Base-by-base conservation (phyloP, 345 rosid species). In the Microthlaspi erraticum region DNA sequence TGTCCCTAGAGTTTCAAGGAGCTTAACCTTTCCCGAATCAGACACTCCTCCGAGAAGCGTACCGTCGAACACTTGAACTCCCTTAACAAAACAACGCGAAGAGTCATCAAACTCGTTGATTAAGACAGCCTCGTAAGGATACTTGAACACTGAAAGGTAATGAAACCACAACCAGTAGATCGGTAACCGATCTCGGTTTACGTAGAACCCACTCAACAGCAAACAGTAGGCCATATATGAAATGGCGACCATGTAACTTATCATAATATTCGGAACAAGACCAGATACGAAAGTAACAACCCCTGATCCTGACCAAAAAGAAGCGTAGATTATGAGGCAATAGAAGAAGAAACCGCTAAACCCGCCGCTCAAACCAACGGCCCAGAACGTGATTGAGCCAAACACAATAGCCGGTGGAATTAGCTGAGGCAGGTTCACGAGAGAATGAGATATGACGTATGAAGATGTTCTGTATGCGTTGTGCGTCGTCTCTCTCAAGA, bases 251-350 rank as follows among this genome's bases (percentile, higher is more conserved):
- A 76, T 79, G 81, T 73, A 82, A 18, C 85, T 82, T 23, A 70
- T 1, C 19, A 79, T 77, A 33, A 81, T 44, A 43, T 83, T 69
- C 0, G 87, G 80, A 7, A 83, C 58, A 6, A 79, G 36, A 4
- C 82, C 89, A 3, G 84, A 58, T 7, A 77, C 36, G 71, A 85
- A 83, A 4, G 81, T 71, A 7, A 83, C 79, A 8, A 67, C 57
- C 2, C 96, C 89, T 42, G 84, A 84, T 17, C 97, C 97, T 0
- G 91, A 86, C 96, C 96, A 91, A 60, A 82, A 79, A 4, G 82
- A 67, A 0, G 80, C 74, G 68, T 82, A 77, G 16, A 79, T 79
- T 13, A 78, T 51, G 46, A 78, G 54, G 20, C 42, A 66, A 71
- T 74, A 83, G 79, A 74, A 83, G 8, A 68, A 11, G 70, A 75